Base-by-base conservation (phyloP, 1,139 yeast genomes). In the Blastobotrys serpentis region DNA sequence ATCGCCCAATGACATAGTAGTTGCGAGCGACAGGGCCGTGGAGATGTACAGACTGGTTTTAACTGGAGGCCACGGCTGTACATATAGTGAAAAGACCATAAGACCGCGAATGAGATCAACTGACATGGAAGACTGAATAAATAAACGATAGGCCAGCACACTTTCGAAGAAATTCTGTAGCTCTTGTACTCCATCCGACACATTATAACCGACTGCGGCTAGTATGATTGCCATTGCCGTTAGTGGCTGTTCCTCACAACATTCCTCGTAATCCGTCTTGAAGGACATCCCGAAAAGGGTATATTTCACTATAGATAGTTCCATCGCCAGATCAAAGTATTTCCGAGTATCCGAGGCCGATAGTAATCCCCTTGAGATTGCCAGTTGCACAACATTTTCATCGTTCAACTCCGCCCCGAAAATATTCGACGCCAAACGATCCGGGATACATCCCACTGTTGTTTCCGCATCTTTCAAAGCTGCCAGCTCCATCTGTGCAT, bases 31-130 rank as follows among this genome's bases (percentile, higher is more conserved):
- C n/a, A 42, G 10, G 4, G 39, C 39, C n/a, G 34, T 30, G 17
- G 45, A 13, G 11, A 42, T 8, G 21, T 42, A 42, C 4, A 29
- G 10, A 16, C 45, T 36, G 2, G 32, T 16, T 19, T 42, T 42
- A 11, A 34, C 21, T 13, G 39, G 30, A 11, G 45, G 45, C 38
- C 18, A 11, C 5, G 45, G 19, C 32, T 42, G 45, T 8, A 42
- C 30, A 33, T 16, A 42, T 19, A 29, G n/a, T 5, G 23, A 21
- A 7, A 18, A 13, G 13, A 30, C 19, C 29, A 42, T 7, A 4
- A 42, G 17, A 11, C 29, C 36, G 4, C 39, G 29, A n/a, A 42
- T n/a, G 5, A 30, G 32, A 19, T 42, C 45, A n/a, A 33, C n/a
- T 6, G 45, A 42, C 16, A 36, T 23, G 3, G 13, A 34, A 4